Evolutionary conservation across 768 basidiomycete genomes (phyloP), one percentile per base, ranked within the genome.

Genomic region (Psilocybe azurescens): DNA sequence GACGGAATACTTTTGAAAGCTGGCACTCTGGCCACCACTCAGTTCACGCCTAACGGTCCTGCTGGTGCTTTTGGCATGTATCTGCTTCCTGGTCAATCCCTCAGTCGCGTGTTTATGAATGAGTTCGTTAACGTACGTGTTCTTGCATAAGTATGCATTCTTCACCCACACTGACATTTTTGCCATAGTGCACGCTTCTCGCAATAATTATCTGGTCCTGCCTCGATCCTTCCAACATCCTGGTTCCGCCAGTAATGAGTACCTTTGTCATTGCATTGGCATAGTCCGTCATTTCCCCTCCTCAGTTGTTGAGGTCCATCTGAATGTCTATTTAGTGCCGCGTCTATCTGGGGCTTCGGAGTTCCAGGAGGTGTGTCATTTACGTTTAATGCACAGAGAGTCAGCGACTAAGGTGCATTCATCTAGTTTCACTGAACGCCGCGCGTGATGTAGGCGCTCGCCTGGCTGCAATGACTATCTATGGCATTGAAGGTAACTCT

Each of bases 401-500:
- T 36, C 11, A 36, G 33, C 33, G 33, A 44, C 13, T 38, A 29
- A 61, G 50, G n/a, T 11, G 18, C 33, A 62, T 38, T 20, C 50
- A 49, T 62, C 8, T 59, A 86, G 83, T 91, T 49, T 79, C 86
- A 13, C 78, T 88, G 36, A 91, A 91, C 72, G 74, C 86, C 3
- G 88, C 89, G 30, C 87, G 89, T 68, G 89, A 91, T 70, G 30
- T 91, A 47, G 89, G 89, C 18, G 86, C 81, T 3, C 84, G 89
- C 14, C 62, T 90, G n/a, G 81, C 83, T 65, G 83, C 80, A 0
- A 69, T 91, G 73, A 78, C 86, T 3, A 82, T 90, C 58, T 90
- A 85, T 81, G 89, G 89, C 18, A 68, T 36, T 2, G 67, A 70
- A 64, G 81, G 81, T 80, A 62, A 20, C 72, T 60, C 13, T 44